These are phyloP conservation scores for Populus ilicifolia DNA, from an alignment of 345 rosid species.

Conservation along the genomic window DNA sequence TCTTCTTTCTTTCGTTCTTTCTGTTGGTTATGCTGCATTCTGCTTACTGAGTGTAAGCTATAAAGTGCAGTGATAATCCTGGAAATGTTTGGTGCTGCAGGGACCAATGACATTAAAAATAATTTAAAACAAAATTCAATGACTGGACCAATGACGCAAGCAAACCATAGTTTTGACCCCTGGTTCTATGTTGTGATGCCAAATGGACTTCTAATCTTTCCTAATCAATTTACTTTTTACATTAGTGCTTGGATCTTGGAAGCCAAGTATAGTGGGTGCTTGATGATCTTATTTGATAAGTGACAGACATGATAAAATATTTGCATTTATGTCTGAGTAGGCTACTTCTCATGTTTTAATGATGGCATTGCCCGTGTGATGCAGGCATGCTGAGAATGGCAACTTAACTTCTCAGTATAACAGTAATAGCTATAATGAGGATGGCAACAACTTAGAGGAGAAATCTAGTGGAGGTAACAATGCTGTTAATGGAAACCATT, in stretches of 20 bases:
- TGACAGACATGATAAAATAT: neutral
- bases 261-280: slow-evolving; percentile 1
- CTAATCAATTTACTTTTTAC: neutral
- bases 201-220: neutral
- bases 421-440: slow-evolving; percentile 43
- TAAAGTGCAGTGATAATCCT: neutral
- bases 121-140: neutral
- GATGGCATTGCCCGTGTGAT: slow-evolving; percentile 21
- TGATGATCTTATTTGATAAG: slow-evolving; percentile 9
- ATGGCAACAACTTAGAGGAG: slow-evolving; percentile 39
- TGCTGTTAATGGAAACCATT: slow-evolving; percentile 47
- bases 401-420: slow-evolving; percentile 33
- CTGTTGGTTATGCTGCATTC: neutral
- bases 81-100: neutral
- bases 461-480: slow-evolving; percentile 37
- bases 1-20: neutral
- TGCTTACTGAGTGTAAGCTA: neutral
- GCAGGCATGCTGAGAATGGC: slow-evolving; percentile 48
- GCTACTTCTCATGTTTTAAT: slow-evolving; percentile 3
- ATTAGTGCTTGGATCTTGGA: neutral
- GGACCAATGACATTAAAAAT: neutral
- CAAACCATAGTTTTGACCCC: neutral
- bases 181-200: neutral
- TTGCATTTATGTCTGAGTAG: neutral
- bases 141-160: neutral